phyloP scores from a whole-genome alignment of 192 early-diverging fungal species.

The Backusella mclennaniae region DNA sequence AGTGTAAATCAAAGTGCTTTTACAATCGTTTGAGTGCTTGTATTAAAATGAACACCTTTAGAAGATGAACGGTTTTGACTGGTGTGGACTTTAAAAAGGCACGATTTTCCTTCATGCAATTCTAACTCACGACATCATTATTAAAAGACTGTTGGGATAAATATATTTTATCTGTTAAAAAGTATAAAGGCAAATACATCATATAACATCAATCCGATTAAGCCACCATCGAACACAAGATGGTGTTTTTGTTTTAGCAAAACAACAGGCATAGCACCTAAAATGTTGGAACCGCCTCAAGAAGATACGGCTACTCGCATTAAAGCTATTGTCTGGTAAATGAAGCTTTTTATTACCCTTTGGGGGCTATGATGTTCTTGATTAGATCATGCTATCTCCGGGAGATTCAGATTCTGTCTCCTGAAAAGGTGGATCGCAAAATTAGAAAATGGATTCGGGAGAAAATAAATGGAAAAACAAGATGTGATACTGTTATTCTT shows the following conservation, averaged over 20 bases:
- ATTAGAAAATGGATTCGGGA: constrained; percentile 23
- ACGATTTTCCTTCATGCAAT: too few species aligned
- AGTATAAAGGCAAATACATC: background rate
- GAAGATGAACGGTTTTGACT: background rate
- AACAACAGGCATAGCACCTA: constrained; percentile 7
- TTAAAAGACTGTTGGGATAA: too few species aligned
- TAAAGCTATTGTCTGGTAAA: constrained; percentile 26
- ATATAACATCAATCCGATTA: background rate
- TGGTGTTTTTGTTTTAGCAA: too few species aligned
- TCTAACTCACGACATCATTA: too few species aligned
- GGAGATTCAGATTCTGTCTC: constrained; percentile 14
- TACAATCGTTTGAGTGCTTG: background rate
- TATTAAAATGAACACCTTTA: background rate
- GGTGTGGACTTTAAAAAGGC: too few species aligned
- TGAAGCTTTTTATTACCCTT: constrained; percentile 10
- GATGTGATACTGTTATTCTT: constrained; percentile 32
- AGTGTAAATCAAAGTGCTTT: background rate
- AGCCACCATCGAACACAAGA: background rate
- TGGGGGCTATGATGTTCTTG: constrained; percentile 22
- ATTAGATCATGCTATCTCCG: constrained; percentile 39
- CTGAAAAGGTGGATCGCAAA: constrained; percentile 23
- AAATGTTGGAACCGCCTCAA: constrained; percentile 44
- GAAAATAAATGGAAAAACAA: constrained; percentile 22
- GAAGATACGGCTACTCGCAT: constrained; percentile 45
- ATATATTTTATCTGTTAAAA: background rate